phyloP scores from a whole-genome alignment of 371 early-diverging fungal species.

The Mucor sp. region DNA sequence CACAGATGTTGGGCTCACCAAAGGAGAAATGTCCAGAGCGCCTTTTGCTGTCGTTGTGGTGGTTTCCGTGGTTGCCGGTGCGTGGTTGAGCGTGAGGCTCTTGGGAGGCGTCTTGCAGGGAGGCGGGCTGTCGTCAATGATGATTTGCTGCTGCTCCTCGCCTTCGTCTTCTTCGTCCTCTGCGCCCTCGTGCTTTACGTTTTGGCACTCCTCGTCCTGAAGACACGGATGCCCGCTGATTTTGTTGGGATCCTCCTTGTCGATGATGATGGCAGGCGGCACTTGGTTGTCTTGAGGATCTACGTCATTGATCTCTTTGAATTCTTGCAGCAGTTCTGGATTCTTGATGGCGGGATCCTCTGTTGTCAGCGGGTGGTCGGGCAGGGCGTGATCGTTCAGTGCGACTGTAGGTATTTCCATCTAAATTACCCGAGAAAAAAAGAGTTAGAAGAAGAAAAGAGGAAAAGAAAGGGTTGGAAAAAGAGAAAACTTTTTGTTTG shows the following conservation, averaged over 20 bases:
- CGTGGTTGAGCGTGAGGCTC: constrained; percentile 1
- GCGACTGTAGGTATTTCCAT: constrained; percentile 4
- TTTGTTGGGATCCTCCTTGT: constrained; percentile 23
- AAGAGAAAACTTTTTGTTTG: constrained; percentile 9
- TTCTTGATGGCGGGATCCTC: constrained; percentile 25
- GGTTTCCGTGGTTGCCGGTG: constrained; percentile 10
- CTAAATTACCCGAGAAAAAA: constrained; percentile 9
- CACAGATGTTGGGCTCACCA: not conserved
- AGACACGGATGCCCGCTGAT: not conserved
- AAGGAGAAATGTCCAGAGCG: constrained; percentile 12
- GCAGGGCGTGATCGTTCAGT: not conserved
- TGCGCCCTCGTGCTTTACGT: not conserved
- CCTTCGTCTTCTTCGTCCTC: not conserved
- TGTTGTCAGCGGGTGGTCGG: constrained; percentile 27
- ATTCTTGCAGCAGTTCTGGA: constrained; percentile 15
- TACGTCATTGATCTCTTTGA: constrained; percentile 23
- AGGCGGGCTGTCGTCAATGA: constrained; percentile 4
- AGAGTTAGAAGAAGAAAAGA: not conserved
- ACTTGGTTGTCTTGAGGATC: constrained; percentile 23
- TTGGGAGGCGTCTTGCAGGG: not conserved
- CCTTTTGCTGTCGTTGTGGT: constrained; percentile 10
- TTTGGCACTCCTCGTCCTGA: not conserved
- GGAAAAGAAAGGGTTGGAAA: not conserved
- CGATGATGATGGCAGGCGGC: constrained; percentile 22
- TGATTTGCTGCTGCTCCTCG: constrained; percentile 11